Percentiles rank a stretch among this genome's conserved stretches.
phyloP scores from a whole-genome alignment of 176 grass and related monocot species.

The Puya raimondii region DNA sequence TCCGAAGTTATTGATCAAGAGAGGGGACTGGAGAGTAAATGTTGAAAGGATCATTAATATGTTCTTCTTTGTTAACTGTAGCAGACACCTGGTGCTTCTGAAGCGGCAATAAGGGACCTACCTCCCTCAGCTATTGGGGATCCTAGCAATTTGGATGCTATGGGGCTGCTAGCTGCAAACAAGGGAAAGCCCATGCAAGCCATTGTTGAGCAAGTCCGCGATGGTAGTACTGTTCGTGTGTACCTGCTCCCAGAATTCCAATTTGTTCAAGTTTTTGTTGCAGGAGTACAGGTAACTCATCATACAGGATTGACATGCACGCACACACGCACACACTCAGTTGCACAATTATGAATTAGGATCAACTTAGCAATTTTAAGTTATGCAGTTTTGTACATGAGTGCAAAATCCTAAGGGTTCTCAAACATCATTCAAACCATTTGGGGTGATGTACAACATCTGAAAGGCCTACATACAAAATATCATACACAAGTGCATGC shows the following conservation, averaged over 20 bases:
- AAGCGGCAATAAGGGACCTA: slow-evolving; percentile 77
- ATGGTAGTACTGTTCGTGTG: slow-evolving; percentile 84
- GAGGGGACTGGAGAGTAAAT: too few species aligned
- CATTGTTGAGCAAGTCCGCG: slow-evolving; percentile 88
- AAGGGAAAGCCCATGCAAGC: slow-evolving; percentile 91
- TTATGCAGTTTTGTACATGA: too few species aligned
- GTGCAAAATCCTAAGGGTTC: too few species aligned
- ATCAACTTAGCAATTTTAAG: too few species aligned
- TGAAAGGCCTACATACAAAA: too few species aligned
- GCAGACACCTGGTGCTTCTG: slow-evolving; percentile 67
- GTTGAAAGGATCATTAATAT: background rate
- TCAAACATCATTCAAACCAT: too few species aligned
- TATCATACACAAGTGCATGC: too few species aligned
- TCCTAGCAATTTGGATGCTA: slow-evolving; percentile 83
- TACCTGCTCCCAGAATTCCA: slow-evolving; percentile 88
- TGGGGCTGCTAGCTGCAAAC: slow-evolving; percentile 57
- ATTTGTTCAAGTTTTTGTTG: slow-evolving; percentile 93
- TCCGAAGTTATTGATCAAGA: too few species aligned
- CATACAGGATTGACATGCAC: background rate
- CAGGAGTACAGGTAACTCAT: slow-evolving; percentile 66
- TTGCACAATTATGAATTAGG: too few species aligned
- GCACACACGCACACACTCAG: too few species aligned
- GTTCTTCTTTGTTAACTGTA: slow-evolving; percentile 22
- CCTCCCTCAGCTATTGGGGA: slow-evolving; percentile 96
- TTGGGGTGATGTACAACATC: too few species aligned